A percentile compares a stretch with the other conserved stretches of the same genome.
Conservation (phyloP, 163 green algal species). For the Volvox carteri region DNA sequence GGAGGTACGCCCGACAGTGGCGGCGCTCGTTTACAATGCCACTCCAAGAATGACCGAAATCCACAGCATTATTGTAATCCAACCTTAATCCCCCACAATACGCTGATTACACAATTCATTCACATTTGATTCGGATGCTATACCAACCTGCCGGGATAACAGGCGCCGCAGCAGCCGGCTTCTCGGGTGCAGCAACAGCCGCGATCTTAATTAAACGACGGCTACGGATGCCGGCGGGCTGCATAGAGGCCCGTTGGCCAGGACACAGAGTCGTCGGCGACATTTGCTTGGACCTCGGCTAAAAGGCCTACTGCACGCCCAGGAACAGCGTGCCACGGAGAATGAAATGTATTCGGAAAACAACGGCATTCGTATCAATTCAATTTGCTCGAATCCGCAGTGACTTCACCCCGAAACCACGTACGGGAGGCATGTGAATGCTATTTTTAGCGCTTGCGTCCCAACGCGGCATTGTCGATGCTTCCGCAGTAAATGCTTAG, state of each 20-base stretch:
- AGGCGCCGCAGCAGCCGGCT: slow-evolving; percentile 3
- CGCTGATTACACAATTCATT: neutral
- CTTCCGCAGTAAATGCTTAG: too few species aligned
- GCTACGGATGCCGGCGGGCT: slow-evolving; percentile 1
- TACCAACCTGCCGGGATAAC: slow-evolving; percentile 38
- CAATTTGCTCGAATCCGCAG: neutral
- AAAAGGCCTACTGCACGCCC: neutral
- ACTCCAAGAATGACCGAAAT: neutral
- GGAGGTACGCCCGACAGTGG: neutral
- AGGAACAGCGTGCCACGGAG: too few species aligned
- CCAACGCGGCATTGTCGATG: too few species aligned
- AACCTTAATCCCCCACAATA: neutral
- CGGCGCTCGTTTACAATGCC: neutral
- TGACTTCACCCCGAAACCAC: neutral
- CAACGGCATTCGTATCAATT: neutral
- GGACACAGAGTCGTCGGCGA: slow-evolving; percentile 2
- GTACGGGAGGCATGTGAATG: neutral
- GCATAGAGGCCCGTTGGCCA: slow-evolving; percentile 3
- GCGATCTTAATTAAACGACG: slow-evolving; percentile 4
- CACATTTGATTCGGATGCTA: neutral
- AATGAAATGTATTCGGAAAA: neutral
- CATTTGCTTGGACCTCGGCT: slow-evolving; percentile 3
- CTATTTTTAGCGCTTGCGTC: neutral
- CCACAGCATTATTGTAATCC: neutral
- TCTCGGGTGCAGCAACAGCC: slow-evolving; percentile 37